A percentile compares a stretch with the other conserved stretches of the same genome.
Evolutionary conservation across 768 basidiomycete genomes (phyloP).

Genomic region (Cystofilobasidium ferigula): DNA sequence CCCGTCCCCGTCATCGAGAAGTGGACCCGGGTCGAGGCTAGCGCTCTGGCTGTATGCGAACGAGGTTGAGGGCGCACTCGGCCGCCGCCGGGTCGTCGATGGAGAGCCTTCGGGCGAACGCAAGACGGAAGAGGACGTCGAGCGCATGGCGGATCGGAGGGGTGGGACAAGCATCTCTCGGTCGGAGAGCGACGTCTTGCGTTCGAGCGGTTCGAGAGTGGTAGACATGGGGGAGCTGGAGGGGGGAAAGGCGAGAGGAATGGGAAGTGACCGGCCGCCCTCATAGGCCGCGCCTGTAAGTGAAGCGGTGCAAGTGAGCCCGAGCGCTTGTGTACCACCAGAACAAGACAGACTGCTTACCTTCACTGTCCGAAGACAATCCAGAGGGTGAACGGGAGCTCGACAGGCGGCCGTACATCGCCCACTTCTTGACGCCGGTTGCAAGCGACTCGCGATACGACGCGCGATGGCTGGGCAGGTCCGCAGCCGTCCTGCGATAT

Average conservation of each 20-base stretch:
- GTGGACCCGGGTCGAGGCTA: not conserved
- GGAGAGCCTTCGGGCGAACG: not conserved
- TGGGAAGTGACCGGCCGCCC: not conserved
- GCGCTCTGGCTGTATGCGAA: not conserved
- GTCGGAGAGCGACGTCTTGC: conserved; percentile 4
- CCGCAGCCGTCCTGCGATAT: not conserved
- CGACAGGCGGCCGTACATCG: not conserved
- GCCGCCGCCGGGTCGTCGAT: not conserved
- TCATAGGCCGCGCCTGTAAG: not conserved
- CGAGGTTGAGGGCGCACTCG: not conserved
- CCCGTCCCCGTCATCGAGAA: not conserved
- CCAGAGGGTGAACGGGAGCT: not conserved
- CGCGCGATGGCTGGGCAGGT: conserved; percentile 1
- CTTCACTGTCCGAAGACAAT: not conserved
- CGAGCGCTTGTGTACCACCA: too few relatives aligned
- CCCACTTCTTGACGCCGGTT: not conserved
- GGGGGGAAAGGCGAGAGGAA: not conserved
- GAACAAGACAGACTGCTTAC: not conserved
- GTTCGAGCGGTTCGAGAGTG: not conserved
- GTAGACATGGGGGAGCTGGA: not conserved
- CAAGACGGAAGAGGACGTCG: not conserved
- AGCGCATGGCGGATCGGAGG: not conserved
- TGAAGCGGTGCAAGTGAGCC: too few relatives aligned
- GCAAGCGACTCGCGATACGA: not conserved
- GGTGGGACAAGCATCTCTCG: not conserved